phyloP scores from a whole-genome alignment of 1,139 yeast species.

The Yamadazyma atlantica region DNA sequence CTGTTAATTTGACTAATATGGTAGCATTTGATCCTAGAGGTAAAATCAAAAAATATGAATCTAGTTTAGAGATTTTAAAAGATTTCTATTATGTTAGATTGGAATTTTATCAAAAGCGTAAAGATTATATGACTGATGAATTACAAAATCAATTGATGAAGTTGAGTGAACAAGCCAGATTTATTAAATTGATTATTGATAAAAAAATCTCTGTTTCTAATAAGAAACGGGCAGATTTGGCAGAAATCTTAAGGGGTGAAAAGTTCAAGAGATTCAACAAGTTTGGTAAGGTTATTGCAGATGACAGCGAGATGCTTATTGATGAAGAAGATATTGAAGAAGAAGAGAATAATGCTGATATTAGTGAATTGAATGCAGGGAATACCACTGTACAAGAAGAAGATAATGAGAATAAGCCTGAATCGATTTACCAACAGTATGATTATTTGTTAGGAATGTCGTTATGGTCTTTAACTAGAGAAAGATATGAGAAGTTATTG shows the following conservation, averaged over 20 bases:
- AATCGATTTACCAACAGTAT: constrained; percentile 53
- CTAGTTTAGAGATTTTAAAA: constrained; percentile 71
- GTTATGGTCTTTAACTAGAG: constrained; percentile 89
- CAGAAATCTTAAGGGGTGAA: constrained; percentile 58
- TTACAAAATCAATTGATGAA: constrained; percentile 74
- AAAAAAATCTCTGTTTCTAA: constrained; percentile 68
- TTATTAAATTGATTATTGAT: constrained; percentile 87
- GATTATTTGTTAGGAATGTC: constrained; percentile 86
- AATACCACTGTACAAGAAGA: constrained; percentile 28
- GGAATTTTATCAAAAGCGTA: constrained; percentile 88
- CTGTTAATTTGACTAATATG: constrained; percentile 80
- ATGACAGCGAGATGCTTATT: constrained; percentile 19
- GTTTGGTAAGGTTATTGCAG: constrained; percentile 53
- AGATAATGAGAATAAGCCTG: constrained; percentile 35
- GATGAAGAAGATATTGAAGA: constrained; percentile 29
- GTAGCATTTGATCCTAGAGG: constrained; percentile 95
- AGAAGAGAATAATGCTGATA: constrained; percentile 41
- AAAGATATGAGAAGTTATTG: constrained; percentile 78
- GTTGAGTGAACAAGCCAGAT: constrained; percentile 82
- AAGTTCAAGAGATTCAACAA: constrained; percentile 79
- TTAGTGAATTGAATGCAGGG: constrained; percentile 32
- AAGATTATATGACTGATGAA: constrained; percentile 70
- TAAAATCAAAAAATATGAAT: constrained; percentile 77
- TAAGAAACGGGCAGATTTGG: constrained; percentile 64
- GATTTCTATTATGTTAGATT: constrained; percentile 87